These are phyloP conservation scores for Rhizophlyctis rosea DNA, from an alignment of 192 early-diverging fungal genomes.

Conservation along the genomic window DNA sequence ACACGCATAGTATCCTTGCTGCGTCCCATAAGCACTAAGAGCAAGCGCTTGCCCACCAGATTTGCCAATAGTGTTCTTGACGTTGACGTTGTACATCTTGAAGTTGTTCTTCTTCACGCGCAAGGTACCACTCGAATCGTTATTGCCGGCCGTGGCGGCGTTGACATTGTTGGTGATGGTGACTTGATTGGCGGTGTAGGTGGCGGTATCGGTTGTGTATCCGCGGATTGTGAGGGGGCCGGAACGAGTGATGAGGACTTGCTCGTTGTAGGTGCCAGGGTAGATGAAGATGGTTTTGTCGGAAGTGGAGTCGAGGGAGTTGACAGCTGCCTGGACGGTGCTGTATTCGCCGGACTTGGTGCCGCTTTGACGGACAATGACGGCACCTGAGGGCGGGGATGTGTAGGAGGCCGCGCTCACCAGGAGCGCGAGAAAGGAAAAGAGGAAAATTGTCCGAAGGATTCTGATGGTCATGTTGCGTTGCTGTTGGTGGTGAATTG, in stretches of 20 bases:
- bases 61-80: slow-evolving; percentile 1
- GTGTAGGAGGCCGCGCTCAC: not conserved
- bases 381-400: slow-evolving; percentile 1
- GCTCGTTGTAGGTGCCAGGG: not conserved
- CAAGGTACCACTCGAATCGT: not conserved
- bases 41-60: not conserved
- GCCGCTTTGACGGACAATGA: slow-evolving; percentile 4
- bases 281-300: not conserved
- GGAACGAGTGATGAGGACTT: slow-evolving; percentile 1
- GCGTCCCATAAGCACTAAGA: not conserved
- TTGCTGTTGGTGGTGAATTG: too few species aligned
- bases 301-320: not conserved
- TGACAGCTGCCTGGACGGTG: slow-evolving; percentile 4
- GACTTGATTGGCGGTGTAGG: too few species aligned
- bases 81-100: slow-evolving; percentile 4
- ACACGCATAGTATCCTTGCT: not conserved
- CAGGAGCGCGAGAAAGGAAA: too few species aligned
- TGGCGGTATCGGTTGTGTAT: too few species aligned
- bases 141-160: not conserved
- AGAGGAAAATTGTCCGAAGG: too few species aligned
- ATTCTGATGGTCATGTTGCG: too few species aligned
- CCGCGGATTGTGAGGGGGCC: not conserved
- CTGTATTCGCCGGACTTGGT: not conserved
- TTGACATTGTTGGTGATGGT: not conserved
- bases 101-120: slow-evolving; percentile 1